Conservation (phyloP, 2,329 filamentous ascomycete genomes). For the Talaromyces sp. region DNA sequence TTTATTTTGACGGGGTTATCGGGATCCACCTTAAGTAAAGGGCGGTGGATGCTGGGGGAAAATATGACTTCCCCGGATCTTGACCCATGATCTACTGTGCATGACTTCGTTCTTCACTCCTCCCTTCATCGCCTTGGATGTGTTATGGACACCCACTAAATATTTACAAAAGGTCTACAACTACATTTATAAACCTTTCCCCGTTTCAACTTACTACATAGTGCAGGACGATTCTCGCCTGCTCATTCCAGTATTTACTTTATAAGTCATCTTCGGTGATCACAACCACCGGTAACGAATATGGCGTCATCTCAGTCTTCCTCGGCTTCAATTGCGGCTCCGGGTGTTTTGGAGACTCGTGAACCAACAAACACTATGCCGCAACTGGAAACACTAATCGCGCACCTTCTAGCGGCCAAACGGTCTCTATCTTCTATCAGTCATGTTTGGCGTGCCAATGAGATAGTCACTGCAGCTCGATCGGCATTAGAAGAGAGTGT, state of each 20-base stretch:
- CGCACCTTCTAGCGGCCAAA: constrained; percentile 83
- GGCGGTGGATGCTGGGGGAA: background rate
- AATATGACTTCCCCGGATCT: background rate
- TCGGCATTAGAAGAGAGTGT: constrained; percentile 76
- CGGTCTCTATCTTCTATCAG: constrained; percentile 81
- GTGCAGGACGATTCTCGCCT: background rate
- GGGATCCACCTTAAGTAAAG: background rate
- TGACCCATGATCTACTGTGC: background rate
- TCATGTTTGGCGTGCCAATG: constrained; percentile 81
- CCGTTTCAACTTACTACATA: background rate
- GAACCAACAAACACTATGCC: constrained; percentile 28
- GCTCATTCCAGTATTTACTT: background rate
- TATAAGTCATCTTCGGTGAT: constrained; percentile 1
- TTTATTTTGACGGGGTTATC: background rate
- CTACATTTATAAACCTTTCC: background rate
- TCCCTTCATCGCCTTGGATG: background rate
- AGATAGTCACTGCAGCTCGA: constrained; percentile 77
- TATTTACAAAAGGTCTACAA: background rate
- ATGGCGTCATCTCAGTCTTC: constrained; percentile 40
- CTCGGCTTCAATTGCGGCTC: constrained; percentile 23
- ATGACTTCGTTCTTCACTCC: background rate
- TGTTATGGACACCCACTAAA: background rate
- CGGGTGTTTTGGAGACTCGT: constrained; percentile 9
- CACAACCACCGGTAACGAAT: constrained; percentile 6
- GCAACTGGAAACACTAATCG: constrained; percentile 74